Conservation (phyloP, 495 filamentous ascomycete genomes). For the Penicillium tannophilum region DNA sequence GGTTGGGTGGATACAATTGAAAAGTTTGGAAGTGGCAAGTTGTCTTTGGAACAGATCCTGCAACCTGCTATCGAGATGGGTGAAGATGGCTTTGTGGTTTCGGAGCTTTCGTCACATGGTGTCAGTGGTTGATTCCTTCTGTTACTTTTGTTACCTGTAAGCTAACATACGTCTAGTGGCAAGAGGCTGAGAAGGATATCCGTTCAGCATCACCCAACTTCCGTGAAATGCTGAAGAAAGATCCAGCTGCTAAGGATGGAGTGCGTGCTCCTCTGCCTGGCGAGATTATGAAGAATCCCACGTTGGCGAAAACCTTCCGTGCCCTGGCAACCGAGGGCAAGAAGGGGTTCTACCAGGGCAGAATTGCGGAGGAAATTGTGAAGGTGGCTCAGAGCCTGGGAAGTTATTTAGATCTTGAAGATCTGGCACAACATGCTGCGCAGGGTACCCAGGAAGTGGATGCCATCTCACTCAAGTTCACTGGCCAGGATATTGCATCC, state of each 20-base stretch:
- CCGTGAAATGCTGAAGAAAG: constrained; percentile 78
- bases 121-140: constrained; percentile 51
- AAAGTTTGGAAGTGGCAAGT: constrained; percentile 85
- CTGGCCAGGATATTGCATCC: constrained; percentile 63
- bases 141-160: neutral
- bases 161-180: constrained; percentile 58
- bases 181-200: constrained; percentile 57
- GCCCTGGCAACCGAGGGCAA: constrained; percentile 78
- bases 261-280: constrained; percentile 72
- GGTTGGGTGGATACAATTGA: constrained; percentile 94
- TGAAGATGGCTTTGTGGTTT: constrained; percentile 88
- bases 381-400: constrained; percentile 77
- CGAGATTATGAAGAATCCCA: constrained; percentile 88
- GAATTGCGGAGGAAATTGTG: constrained; percentile 75
- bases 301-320: constrained; percentile 80
- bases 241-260: constrained; percentile 64
- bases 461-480: constrained; percentile 78
- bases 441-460: constrained; percentile 75
- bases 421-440: constrained; percentile 75
- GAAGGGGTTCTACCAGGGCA: constrained; percentile 87
- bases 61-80: constrained; percentile 82
- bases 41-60: constrained; percentile 77
- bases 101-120: constrained; percentile 69
- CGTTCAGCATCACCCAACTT: constrained; percentile 78
- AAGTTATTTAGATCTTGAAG: constrained; percentile 75